A percentile compares a stretch with the other conserved stretches of the same genome.
Evolutionary conservation across 495 filamentous ascomycete species (phyloP).

Genomic region (Penicillium alfredii): DNA sequence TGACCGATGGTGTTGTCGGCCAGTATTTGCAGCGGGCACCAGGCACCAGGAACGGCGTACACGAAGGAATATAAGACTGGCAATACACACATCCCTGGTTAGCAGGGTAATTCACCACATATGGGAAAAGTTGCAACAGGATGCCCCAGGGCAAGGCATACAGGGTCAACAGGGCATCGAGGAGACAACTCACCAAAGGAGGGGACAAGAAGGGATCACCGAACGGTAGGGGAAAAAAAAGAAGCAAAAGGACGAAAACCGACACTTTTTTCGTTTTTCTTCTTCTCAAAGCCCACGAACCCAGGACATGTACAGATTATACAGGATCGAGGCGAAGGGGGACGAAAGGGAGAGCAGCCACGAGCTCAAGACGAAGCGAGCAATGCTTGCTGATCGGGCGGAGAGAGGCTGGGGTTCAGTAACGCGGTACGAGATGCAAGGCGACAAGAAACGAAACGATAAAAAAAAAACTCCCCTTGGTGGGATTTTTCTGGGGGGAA

Average conservation of each 20-base stretch:
- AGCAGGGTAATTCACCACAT: slow-evolving; percentile 6
- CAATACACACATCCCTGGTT: slow-evolving; percentile 9
- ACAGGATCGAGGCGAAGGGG: slow-evolving; percentile 26
- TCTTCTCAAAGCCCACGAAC: slow-evolving; percentile 18
- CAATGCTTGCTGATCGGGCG: slow-evolving; percentile 4
- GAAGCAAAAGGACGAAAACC: slow-evolving; percentile 5
- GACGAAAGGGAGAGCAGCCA: slow-evolving; percentile 25
- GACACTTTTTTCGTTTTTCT: slow-evolving; percentile 16
- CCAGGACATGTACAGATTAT: slow-evolving; percentile 35
- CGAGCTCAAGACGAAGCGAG: slow-evolving; percentile 5
- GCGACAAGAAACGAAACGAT: slow-evolving; percentile 31
- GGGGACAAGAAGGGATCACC: slow-evolving; percentile 15
- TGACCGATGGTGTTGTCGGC: slow-evolving; percentile 11
- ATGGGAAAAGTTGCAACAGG: not conserved
- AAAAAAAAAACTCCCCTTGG: slow-evolving; percentile 28
- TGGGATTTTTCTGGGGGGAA: slow-evolving; percentile 30
- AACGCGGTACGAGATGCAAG: slow-evolving; percentile 31
- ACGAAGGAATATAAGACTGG: slow-evolving; percentile 27
- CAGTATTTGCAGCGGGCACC: slow-evolving; percentile 27
- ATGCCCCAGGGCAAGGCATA: slow-evolving; percentile 9
- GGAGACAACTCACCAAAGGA: slow-evolving; percentile 25
- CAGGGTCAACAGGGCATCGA: slow-evolving; percentile 2
- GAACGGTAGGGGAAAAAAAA: slow-evolving; percentile 7
- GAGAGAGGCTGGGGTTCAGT: slow-evolving; percentile 23
- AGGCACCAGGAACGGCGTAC: slow-evolving; percentile 29